Evolutionary conservation across 768 basidiomycete species (phyloP).

Genomic region (Guyanaporus albipodus): DNA sequence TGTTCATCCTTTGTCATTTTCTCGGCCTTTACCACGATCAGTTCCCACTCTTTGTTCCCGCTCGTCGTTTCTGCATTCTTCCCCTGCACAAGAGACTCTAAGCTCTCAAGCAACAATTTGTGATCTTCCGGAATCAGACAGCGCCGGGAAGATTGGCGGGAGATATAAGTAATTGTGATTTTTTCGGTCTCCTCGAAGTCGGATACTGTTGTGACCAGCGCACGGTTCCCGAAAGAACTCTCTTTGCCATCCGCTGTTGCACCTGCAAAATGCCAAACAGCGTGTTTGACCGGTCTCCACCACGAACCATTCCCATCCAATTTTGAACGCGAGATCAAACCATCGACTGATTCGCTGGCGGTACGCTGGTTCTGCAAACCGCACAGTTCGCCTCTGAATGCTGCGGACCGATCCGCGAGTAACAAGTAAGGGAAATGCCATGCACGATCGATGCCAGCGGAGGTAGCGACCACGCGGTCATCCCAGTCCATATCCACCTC

Average conservation of each 20-base stretch:
- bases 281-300: slow-evolving; percentile 74
- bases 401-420: slow-evolving; percentile 71
- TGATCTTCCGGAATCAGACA: slow-evolving; percentile 57
- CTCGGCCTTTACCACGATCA: slow-evolving; percentile 61
- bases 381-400: slow-evolving; percentile 63
- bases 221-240: slow-evolving; percentile 19
- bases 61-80: slow-evolving; percentile 25
- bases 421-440: slow-evolving; percentile 72
- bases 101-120: slow-evolving; percentile 44
- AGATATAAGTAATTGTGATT: slow-evolving; percentile 70
- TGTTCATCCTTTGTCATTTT: slow-evolving; percentile 73
- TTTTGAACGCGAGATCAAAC: slow-evolving; percentile 41
- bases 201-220: slow-evolving; percentile 7
- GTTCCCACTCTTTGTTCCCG: slow-evolving; percentile 46
- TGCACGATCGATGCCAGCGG: slow-evolving; percentile 36
- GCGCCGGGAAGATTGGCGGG: slow-evolving; percentile 53
- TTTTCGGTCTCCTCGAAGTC: slow-evolving; percentile 41
- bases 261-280: slow-evolving; percentile 67
- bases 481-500: slow-evolving; percentile 70
- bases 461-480: slow-evolving; percentile 47
- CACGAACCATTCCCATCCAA: slow-evolving; percentile 43
- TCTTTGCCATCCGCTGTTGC: slow-evolving; percentile 34
- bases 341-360: slow-evolving; percentile 63
- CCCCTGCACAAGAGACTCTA: slow-evolving; percentile 47
- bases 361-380: slow-evolving; percentile 66